These are phyloP conservation scores for Biscutella laevigata DNA, from an alignment of 441 rosid species.

Conservation along the genomic window DNA sequence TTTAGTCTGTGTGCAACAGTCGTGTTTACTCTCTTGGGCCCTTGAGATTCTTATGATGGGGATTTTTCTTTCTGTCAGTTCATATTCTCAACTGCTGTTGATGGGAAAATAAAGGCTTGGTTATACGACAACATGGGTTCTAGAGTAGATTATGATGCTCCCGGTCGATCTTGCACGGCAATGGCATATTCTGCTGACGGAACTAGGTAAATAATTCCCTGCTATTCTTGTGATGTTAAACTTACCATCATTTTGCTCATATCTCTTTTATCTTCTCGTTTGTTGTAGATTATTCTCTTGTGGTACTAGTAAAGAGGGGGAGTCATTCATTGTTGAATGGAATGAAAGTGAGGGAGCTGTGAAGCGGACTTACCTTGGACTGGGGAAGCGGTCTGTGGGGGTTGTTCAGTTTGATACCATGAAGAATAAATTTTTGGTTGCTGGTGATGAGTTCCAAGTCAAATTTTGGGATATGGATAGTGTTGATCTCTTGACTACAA, in stretches of 20 bases:
- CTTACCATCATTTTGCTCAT: constrained; percentile 8
- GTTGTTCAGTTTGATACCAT: constrained; percentile 61
- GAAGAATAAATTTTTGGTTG: constrained; percentile 51
- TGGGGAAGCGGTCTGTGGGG: constrained; percentile 50
- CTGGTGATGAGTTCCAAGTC: constrained; percentile 49
- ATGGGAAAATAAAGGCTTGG: constrained; percentile 47
- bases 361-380: constrained; percentile 47
- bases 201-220: constrained; percentile 23
- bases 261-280: constrained; percentile 3
- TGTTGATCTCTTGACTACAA: constrained; percentile 34
- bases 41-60: constrained; percentile 4
- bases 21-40: background rate
- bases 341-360: constrained; percentile 63
- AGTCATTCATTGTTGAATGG: constrained; percentile 59
- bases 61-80: constrained; percentile 22
- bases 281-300: constrained; percentile 47
- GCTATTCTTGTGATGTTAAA: background rate
- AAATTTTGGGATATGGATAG: constrained; percentile 66
- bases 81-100: constrained; percentile 36
- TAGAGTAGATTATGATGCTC: constrained; percentile 40
- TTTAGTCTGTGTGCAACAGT: background rate
- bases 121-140: constrained; percentile 38
- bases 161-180: constrained; percentile 33
- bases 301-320: constrained; percentile 54
- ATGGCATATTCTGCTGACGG: constrained; percentile 44